These are phyloP conservation scores for Akanthomyces dipterigenus DNA, from an alignment of 2,329 filamentous ascomycete species.

Conservation along the genomic window DNA sequence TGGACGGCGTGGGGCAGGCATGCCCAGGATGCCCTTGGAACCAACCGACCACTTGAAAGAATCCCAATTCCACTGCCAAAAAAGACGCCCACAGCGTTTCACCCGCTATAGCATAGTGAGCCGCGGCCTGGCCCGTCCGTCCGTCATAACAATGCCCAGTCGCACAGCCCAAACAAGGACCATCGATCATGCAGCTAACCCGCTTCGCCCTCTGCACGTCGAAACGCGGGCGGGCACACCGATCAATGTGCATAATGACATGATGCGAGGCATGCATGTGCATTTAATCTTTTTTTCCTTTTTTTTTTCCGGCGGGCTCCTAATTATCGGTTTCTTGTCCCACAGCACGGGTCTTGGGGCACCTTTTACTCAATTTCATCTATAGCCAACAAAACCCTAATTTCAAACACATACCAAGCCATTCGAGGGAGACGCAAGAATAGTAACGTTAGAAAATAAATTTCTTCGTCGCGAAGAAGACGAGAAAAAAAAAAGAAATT, in stretches of 20 bases:
- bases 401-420: no score
- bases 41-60: no score
- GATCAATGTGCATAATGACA: background rate
- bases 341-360: background rate
- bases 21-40: no score
- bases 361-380: no score
- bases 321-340: no score
- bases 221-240: background rate
- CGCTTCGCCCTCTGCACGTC: background rate
- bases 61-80: background rate
- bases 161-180: background rate
- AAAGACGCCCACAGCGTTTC: background rate
- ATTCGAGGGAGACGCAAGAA: no score
- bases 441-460: no score
- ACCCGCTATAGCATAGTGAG: background rate
- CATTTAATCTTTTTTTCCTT: background rate
- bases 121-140: background rate
- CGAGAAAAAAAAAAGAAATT: background rate
- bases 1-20: no score
- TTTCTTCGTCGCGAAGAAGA: no score
- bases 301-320: background rate
- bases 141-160: background rate
- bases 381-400: no score
- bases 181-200: background rate
- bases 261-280: background rate